Evolutionary conservation across 2,329 filamentous ascomycete genomes (phyloP), one percentile per base, ranked within the genome.

Genomic region (Tolypocladium cylindrosporum): DNA sequence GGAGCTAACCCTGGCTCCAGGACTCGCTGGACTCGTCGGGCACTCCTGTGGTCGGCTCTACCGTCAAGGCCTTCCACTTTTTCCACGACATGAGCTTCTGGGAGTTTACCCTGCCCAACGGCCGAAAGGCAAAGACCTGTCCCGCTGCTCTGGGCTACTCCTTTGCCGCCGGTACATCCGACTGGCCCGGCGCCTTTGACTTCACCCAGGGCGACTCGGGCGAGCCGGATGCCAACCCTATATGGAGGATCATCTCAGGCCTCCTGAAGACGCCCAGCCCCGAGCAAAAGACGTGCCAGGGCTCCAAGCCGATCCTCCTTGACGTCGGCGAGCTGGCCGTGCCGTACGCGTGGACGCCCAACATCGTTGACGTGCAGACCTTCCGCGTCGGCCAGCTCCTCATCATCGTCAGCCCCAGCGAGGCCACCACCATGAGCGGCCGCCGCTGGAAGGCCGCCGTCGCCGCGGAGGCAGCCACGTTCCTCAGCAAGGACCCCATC

Each of bases 371-470:
- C 68, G 81, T 97, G 11, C 93, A 97, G 69, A 79, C 88, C 37
- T 78, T 97, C 16, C 88, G 93, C 14, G 88, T 93, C 0, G 93
- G 93, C 0, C 89, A 94, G 66, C 74, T 97, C 8, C 77, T 95
- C 58, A 87, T 97, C 61, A 85, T 97, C 61, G 84, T 96, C 36
- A 88, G 88, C 39, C 88, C 92, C 0, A 91, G 91, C 37, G 93
- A 97, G 72, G 91, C 89, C 1, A 94, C 89, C 0, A 97, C 92
- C 5, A 97, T 97, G 93, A 84, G 90, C 1, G 92, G 92, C 0
- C 82, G 92, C 27, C 84, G 93, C 34, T 97, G 93, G 92, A 89
- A 87, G 67, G 79, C 83, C 39, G 86, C 89, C 1, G 79, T 95
- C 19, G 74, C 78, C 21, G 54, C 63, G 51, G 77, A 79, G n/a